These are phyloP conservation scores for Lachnellula willkommii DNA, from an alignment of 2,329 filamentous ascomycete genomes.

Conservation along the genomic window DNA sequence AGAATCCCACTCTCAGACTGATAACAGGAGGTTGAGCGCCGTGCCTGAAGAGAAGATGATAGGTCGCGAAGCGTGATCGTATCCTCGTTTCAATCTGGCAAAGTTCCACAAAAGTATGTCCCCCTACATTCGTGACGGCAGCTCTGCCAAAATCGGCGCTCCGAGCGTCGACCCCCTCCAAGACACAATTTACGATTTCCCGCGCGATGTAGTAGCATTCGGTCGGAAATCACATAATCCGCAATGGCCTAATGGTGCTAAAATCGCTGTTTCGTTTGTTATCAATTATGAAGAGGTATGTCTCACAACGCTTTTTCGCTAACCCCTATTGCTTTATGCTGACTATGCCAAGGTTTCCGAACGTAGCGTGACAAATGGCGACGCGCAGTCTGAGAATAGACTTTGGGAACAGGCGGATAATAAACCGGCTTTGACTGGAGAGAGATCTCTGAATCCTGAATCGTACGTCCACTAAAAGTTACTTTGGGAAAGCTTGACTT, in stretches of 20 bases:
- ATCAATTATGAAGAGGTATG: slow-evolving; percentile 15
- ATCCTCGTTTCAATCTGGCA: too few relatives aligned
- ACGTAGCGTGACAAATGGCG: slow-evolving; percentile 31
- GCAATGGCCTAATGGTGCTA: slow-evolving; percentile 28
- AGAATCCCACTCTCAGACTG: too few relatives aligned
- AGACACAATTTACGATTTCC: slow-evolving; percentile 16
- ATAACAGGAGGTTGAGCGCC: too few relatives aligned
- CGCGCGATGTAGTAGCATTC: slow-evolving; percentile 19
- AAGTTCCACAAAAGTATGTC: too few relatives aligned
- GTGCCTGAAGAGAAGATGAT: too few relatives aligned
- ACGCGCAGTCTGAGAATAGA: slow-evolving; percentile 20
- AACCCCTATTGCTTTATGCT: too few relatives aligned
- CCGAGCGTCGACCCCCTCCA: slow-evolving; percentile 2
- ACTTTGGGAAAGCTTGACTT: too few relatives aligned
- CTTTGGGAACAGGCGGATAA: slow-evolving; percentile 7
- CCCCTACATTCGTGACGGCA: too few relatives aligned
- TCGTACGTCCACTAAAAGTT: slow-evolving; percentile 30
- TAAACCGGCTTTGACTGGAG: background rate
- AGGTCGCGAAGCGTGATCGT: too few relatives aligned
- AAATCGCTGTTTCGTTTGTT: slow-evolving; percentile 25
- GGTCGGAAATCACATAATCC: slow-evolving; percentile 17
- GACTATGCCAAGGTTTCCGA: slow-evolving; percentile 17
- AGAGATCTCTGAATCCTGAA: slow-evolving; percentile 18
- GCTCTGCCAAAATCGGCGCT: too few relatives aligned
- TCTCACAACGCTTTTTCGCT: too few relatives aligned